Evolutionary conservation across 2,329 filamentous ascomycete genomes (phyloP).

Genomic region (Torrubiellomyces zombiae): DNA sequence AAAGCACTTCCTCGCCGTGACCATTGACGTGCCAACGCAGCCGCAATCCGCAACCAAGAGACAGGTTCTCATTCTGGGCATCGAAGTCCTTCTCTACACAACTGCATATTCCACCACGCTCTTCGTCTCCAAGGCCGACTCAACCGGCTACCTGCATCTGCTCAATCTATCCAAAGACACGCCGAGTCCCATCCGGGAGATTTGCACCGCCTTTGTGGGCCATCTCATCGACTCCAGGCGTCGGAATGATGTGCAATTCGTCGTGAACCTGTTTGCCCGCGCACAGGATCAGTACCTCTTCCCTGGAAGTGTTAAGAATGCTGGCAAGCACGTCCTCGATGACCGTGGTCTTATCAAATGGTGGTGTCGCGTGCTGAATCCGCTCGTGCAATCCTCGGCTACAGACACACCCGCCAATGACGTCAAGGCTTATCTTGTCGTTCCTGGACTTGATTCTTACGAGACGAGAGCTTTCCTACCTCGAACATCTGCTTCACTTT

Average conservation of each 20-base stretch:
- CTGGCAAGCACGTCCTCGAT: conserved; percentile 76
- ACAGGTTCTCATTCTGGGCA: conserved; percentile 58
- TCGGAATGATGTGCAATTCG: conserved; percentile 47
- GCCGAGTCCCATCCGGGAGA: conserved; percentile 55
- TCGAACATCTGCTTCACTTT: conserved; percentile 32
- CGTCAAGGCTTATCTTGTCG: conserved; percentile 64
- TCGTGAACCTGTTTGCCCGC: conserved; percentile 82
- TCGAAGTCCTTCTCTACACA: conserved; percentile 79
- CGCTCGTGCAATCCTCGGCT: conserved; percentile 41
- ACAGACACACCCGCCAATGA: conserved; percentile 12
- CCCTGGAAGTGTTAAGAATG: conserved; percentile 74
- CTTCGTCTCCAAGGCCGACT: conserved; percentile 95
- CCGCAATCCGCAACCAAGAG: conserved; percentile 7
- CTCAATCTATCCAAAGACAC: conserved; percentile 45
- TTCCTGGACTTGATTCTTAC: conserved; percentile 71
- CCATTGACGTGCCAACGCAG: conserved; percentile 19
- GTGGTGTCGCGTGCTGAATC: conserved; percentile 85
- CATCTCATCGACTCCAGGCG: conserved; percentile 54
- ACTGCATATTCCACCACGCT: conserved; percentile 68
- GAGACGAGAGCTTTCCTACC: conserved; percentile 73
- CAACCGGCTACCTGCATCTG: conserved; percentile 68
- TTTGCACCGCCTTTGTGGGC: conserved; percentile 59
- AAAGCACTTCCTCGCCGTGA: conserved; percentile 53
- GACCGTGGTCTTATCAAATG: conserved; percentile 82
- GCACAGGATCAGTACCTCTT: conserved; percentile 91